Evolutionary conservation across 345 rosid species (phyloP), one percentile per base, ranked within the genome.

Genomic region (Balakata baccata): DNA sequence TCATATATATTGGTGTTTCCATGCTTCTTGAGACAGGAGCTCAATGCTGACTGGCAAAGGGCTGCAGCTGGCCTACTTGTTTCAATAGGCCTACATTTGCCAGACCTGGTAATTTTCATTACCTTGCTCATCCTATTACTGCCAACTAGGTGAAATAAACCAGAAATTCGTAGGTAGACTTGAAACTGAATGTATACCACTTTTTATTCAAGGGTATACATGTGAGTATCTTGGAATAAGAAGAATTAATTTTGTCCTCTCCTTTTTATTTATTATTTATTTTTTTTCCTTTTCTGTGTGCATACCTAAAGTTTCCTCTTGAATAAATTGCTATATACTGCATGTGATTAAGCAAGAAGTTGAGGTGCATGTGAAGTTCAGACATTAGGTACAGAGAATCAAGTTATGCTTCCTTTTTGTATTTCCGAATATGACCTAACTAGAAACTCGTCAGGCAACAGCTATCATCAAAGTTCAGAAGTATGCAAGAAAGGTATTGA

Each of bases 21-120:
- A 68, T 77, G 78, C 60, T 53, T 74, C 61, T 61, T 77, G 57
- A 46, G 73, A 56, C 72, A 92, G 98, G 98, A 92, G 77, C 82
- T 94, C 56, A 87, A 88, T 81, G 81, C 94, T 70, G 97, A 92
- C 69, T 94, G 98, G 98, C 97, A 92, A 86, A 88, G 91, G 76
- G 93, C 94, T 73, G 98, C 93, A 57, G 82, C 97, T 78, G 83
- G 87, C 61, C 81, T 94, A 18, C 97, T 94, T 75, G 98, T 90
- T 77, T 85, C 98, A 38, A 94, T 94, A 77, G 97, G 98, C 71
- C 82, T 79, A 25, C 97, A 90, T 81, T 83, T 94, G 77, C 97
- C 98, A 64, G 98, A 94, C 86, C 96, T 94, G 49, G 98, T 94
- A 86, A 85, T 97, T 83, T 66, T 51, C 43, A 46, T 60, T 47